A percentile compares a stretch with the other conserved stretches of the same genome.
phyloP scores from a whole-genome alignment of 2,329 filamentous ascomycete genomes.

The Gnomoniopsis smithogilvyi region DNA sequence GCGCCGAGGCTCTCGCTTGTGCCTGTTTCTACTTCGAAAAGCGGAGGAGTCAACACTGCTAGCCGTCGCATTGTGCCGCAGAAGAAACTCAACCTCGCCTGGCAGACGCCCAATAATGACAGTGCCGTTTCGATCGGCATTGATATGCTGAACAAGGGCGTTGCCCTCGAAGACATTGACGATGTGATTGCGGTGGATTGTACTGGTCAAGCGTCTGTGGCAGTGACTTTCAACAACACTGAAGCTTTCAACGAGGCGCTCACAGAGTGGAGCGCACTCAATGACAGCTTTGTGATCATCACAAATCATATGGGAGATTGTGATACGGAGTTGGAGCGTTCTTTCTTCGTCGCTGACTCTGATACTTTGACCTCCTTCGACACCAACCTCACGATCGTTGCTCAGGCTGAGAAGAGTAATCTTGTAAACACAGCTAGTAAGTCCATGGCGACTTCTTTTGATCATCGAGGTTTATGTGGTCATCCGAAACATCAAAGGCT shows the following conservation, averaged over 20 bases:
- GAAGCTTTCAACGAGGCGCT: slow-evolving; percentile 22
- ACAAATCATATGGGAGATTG: slow-evolving; percentile 24
- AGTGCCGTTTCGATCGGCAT: slow-evolving; percentile 49
- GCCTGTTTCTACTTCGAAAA: neutral
- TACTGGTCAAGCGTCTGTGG: slow-evolving; percentile 46
- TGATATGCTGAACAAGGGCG: slow-evolving; percentile 34
- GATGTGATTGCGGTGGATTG: slow-evolving; percentile 52
- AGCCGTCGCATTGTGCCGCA: slow-evolving; percentile 11
- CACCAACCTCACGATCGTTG: slow-evolving; percentile 19
- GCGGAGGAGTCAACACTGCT: neutral
- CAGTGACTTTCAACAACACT: slow-evolving; percentile 20
- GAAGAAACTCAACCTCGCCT: slow-evolving; percentile 12
- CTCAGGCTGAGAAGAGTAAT: slow-evolving; percentile 22
- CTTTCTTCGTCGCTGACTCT: slow-evolving; percentile 22
- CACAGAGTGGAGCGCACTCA: slow-evolving; percentile 17
- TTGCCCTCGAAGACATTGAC: slow-evolving; percentile 32
- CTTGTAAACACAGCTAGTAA: slow-evolving; percentile 22
- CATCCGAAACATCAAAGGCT: neutral
- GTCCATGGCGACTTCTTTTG: neutral
- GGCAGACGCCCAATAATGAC: slow-evolving; percentile 35
- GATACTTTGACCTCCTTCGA: slow-evolving; percentile 10
- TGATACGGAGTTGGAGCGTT: slow-evolving; percentile 21
- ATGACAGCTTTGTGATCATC: slow-evolving; percentile 22
- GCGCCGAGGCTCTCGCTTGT: slow-evolving; percentile 8
- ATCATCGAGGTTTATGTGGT: neutral